Evolutionary conservation across 2,329 filamentous ascomycete species (phyloP), one percentile per base, ranked within the genome.

Genomic region (Fonsecaea monophora): DNA sequence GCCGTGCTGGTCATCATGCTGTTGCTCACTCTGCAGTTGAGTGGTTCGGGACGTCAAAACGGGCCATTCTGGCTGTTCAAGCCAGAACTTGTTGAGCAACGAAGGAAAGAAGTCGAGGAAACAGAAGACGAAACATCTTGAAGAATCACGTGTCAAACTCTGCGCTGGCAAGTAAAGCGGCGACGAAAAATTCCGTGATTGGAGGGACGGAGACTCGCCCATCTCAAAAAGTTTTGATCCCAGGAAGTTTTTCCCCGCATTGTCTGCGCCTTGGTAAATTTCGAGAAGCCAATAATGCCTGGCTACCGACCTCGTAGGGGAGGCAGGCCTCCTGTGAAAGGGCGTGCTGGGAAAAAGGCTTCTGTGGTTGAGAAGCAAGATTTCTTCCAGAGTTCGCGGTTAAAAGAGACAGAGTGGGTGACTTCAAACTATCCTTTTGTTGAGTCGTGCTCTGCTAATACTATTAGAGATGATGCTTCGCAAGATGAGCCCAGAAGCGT

Each of bases 321-420:
- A 18, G 60, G 76, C 18, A 60, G 37, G 66, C 76, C 79, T 40
- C 74, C 76, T 50, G 73, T 77, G 25, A 73, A 73, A 64, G 73
- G 75, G 38, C 68, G 74, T 60, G 74, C 77, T 70, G 74, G 76
- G 21, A 70, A 74, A 37, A 70, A 74, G 37, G 68, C 66, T 25
- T 60, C 65, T 66, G 30, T 54, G 32, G 30, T 59, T 42, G 35
- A 68, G 73, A 69, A 75, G 69, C 73, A 71, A 68, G 71, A 73
- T 66, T 71, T 66, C 45, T 81, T 81, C 66, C 69, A 75, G 65
- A 73, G 76, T 6, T 80, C 79, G 40, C 76, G 79, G 65, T 68
- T 80, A 34, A 76, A 76, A 38, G 77, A 81, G 45, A 70, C 75
- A 62, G 75, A 77, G 79, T 80, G 65, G 74, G 78, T 72, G 61